phyloP scores from a whole-genome alignment of 176 grass and related monocot species.

The Guadua angustifolia region DNA sequence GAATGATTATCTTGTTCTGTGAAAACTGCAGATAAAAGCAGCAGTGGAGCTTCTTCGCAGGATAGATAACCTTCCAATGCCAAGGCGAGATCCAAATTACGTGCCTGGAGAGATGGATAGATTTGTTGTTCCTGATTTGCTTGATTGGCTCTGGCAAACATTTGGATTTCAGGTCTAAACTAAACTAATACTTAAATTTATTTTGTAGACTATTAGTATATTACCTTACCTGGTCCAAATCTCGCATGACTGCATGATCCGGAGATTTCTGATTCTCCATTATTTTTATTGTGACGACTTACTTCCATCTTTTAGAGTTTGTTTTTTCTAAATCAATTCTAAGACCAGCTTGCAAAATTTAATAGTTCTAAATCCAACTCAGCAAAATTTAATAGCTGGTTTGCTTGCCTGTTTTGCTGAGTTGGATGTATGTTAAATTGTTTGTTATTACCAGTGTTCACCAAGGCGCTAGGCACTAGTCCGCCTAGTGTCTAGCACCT shows the following conservation, averaged over 20 bases:
- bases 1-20: conserved; percentile 2
- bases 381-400: no score
- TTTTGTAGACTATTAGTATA: background rate
- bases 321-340: background rate
- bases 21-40: conserved; percentile 72
- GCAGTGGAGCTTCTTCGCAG: conserved; percentile 60
- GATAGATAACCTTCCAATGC: conserved; percentile 46
- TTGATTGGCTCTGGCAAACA: conserved; percentile 83
- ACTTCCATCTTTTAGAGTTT: background rate
- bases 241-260: background rate
- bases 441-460: no score
- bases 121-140: conserved; percentile 58
- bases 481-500: no score
- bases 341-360: background rate
- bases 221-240: conserved; percentile 21
- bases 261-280: background rate
- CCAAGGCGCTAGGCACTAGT: no score
- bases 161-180: conserved; percentile 93
- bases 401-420: no score
- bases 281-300: conserved; percentile 7
- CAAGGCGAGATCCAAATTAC: conserved; percentile 38
- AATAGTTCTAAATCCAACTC: no score
- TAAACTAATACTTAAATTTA: conserved; percentile 10
- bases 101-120: conserved; percentile 6
- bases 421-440: no score